These are phyloP conservation scores for Sequoiadendron giganteum DNA, from an alignment of 75 land plant genomes.

Conservation along the genomic window DNA sequence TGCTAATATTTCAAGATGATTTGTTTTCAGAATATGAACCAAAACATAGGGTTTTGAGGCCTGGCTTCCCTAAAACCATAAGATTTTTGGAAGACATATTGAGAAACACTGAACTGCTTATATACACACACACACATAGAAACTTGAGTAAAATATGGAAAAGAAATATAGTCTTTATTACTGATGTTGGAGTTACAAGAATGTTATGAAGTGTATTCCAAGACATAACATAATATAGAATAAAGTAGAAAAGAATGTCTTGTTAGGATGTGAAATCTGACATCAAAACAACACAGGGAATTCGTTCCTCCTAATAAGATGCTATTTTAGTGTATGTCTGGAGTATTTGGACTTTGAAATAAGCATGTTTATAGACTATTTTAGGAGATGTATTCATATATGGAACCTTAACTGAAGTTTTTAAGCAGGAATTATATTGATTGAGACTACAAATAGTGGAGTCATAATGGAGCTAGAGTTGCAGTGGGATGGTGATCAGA, in stretches of 20 bases:
- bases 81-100: no score
- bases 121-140: neutral
- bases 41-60: no score
- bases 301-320: neutral
- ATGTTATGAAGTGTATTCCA: neutral
- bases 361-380: neutral
- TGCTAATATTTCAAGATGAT: no score
- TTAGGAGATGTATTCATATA: neutral
- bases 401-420: neutral
- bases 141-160: neutral
- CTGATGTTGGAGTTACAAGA: neutral
- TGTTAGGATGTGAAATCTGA: neutral
- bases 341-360: neutral
- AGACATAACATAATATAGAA: neutral
- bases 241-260: neutral
- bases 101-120: no score
- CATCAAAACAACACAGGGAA: neutral
- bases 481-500: slow-evolving; percentile 88
- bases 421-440: slow-evolving; percentile 51
- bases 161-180: neutral
- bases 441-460: slow-evolving; percentile 49
- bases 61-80: no score
- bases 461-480: slow-evolving; percentile 76
- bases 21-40: no score
- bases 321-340: neutral